These are phyloP conservation scores for Pulveroboletus sp. DNA, from an alignment of 768 basidiomycete species.

Conservation along the genomic window DNA sequence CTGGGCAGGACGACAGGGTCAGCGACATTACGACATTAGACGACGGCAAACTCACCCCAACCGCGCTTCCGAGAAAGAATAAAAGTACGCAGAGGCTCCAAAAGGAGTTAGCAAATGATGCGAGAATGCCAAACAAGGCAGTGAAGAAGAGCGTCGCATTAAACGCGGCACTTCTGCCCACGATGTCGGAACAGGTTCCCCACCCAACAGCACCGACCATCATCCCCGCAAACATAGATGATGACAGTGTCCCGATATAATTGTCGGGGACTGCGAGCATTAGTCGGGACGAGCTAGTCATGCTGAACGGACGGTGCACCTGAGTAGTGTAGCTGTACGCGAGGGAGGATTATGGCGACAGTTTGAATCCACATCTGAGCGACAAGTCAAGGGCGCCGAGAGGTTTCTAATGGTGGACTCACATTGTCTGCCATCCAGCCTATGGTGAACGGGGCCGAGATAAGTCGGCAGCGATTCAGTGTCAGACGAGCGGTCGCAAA, in stretches of 20 bases:
- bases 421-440: conserved; percentile 96
- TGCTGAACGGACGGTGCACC: conserved; percentile 36
- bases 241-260: conserved; percentile 77
- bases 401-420: conserved; percentile 18
- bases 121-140: conserved; percentile 77
- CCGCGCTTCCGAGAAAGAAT: conserved; percentile 88
- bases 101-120: conserved; percentile 72
- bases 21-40: not conserved
- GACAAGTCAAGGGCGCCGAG: conserved; percentile 24
- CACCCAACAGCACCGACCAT: conserved; percentile 91
- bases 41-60: conserved; percentile 62
- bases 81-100: conserved; percentile 63
- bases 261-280: conserved; percentile 56
- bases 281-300: conserved; percentile 12
- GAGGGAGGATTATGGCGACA: conserved; percentile 89
- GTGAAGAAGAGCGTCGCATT: conserved; percentile 91
- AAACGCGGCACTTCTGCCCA: conserved; percentile 87
- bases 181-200: conserved; percentile 89
- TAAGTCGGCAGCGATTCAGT: not conserved
- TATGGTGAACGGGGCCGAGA: conserved; percentile 21
- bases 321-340: conserved; percentile 85
- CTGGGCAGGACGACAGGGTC: conserved; percentile 33
- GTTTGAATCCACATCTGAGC: conserved; percentile 91
- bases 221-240: conserved; percentile 94
- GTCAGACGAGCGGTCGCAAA: not conserved